These are phyloP conservation scores for Kazachstania bromeliacearum DNA, from an alignment of 805 yeast species.

Conservation along the genomic window DNA sequence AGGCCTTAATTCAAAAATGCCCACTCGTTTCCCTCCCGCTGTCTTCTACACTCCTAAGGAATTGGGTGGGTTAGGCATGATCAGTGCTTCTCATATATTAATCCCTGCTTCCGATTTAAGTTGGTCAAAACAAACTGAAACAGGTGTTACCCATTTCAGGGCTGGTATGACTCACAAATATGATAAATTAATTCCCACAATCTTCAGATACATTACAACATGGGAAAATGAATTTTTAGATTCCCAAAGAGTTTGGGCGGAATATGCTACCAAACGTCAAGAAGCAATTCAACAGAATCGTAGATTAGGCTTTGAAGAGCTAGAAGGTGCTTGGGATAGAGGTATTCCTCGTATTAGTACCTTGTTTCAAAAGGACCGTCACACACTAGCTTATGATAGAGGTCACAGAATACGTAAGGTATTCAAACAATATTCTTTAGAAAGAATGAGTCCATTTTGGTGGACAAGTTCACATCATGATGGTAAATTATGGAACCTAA, in stretches of 20 bases:
- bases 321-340: constrained; percentile 92
- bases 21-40: constrained; percentile 96
- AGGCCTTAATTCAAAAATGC: constrained; percentile 97
- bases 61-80: constrained; percentile 94
- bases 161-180: constrained; percentile 85
- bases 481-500: constrained; percentile 90
- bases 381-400: constrained; percentile 87
- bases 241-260: constrained; percentile 96
- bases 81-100: constrained; percentile 90
- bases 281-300: constrained; percentile 82
- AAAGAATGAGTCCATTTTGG: constrained; percentile 85
- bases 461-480: constrained; percentile 93
- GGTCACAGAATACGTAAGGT: constrained; percentile 81
- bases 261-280: constrained; percentile 79
- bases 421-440: constrained; percentile 61
- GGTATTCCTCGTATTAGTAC: constrained; percentile 96
- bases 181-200: constrained; percentile 78
- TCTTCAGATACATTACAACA: constrained; percentile 82
- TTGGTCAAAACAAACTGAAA: constrained; percentile 89
- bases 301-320: constrained; percentile 81
- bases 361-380: constrained; percentile 87
- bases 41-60: constrained; percentile 97
- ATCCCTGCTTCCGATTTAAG: constrained; percentile 88
- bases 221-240: constrained; percentile 97
- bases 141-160: constrained; percentile 89